Evolutionary conservation across 371 early-diverging fungal genomes (phyloP), one percentile per base, ranked within the genome.

Genomic region (Mucor irregularis): DNA sequence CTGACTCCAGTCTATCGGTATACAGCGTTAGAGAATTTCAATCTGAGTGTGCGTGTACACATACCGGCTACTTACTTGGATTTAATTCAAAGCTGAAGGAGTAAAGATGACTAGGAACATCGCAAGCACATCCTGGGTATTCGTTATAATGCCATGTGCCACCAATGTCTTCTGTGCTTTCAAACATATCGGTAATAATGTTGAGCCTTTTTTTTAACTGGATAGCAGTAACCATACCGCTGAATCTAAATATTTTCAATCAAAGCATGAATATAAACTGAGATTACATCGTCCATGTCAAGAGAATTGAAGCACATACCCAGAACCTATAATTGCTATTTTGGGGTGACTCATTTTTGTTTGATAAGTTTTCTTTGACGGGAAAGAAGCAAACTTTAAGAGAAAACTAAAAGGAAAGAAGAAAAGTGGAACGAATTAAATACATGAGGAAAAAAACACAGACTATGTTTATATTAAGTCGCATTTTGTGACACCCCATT

Each of bases 121-220:
- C 84, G 56, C 85, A 84, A 13, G 75, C 84, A 25, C 71, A 68
- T 0, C 84, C 85, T 10, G 84, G 85, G 37, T 85, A 85, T 0
- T 51, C 73, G 61, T 85, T 87, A 19, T 64, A 48, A 51, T 68
- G 67, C 87, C 87, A 87, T 5, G 83, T 84, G 11, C 87, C 87
- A 1, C 84, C 85, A n/a, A 84, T 64, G 24, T 76, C 81, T 3
- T 67, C 62, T 10, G 66, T 68, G 25, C 70, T 66, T 48, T 87
- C 87, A 63, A 78, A 84, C 17, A 87, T 59, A 24, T 68, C 66
- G 46, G 61, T 71, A 50, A 44, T 66, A 34, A 81, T 51, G 31
- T 73, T 70, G 45, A 84, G 53, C 34, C 77, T 55, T 16, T 78
- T 66, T 62, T 76, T 61, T 0, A 83, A 58, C n/a, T 77, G 73